Evolutionary conservation across 139 green algal genomes (phyloP).

Genomic region (Tetraselmis chui): DNA sequence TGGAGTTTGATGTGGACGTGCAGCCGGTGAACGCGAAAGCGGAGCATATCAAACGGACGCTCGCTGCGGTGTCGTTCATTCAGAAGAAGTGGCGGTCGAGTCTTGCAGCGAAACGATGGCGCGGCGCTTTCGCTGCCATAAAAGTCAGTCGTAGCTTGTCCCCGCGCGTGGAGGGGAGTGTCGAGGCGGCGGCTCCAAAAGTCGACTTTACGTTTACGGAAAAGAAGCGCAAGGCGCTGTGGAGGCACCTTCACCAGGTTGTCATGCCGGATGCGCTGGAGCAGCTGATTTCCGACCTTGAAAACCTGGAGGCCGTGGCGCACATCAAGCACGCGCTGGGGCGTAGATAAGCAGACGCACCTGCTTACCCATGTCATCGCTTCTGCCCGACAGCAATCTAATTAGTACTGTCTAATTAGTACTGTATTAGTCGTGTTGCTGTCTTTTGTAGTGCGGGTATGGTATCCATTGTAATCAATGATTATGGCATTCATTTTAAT

Average conservation of each 20-base stretch:
- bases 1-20: background rate
- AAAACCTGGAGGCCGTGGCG: background rate
- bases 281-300: background rate
- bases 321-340: background rate
- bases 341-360: too few relatives aligned
- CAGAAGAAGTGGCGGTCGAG: background rate
- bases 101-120: background rate
- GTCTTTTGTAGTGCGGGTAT: too few relatives aligned
- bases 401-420: too few relatives aligned
- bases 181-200: background rate
- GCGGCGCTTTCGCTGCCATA: background rate
- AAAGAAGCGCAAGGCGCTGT: background rate
- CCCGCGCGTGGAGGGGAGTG: background rate
- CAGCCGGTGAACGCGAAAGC: background rate
- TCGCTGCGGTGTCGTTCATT: background rate
- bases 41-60: background rate
- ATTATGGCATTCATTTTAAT: too few relatives aligned
- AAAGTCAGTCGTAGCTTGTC: background rate
- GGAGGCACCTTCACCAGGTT: background rate
- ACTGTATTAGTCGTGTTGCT: too few relatives aligned
- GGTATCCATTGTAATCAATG: too few relatives aligned
- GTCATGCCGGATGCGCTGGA: background rate
- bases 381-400: too few relatives aligned
- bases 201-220: background rate
- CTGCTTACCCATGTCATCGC: too few relatives aligned